Evolutionary conservation across 164 flowering plant species (phyloP).

Genomic region (Dillenia turbinata): DNA sequence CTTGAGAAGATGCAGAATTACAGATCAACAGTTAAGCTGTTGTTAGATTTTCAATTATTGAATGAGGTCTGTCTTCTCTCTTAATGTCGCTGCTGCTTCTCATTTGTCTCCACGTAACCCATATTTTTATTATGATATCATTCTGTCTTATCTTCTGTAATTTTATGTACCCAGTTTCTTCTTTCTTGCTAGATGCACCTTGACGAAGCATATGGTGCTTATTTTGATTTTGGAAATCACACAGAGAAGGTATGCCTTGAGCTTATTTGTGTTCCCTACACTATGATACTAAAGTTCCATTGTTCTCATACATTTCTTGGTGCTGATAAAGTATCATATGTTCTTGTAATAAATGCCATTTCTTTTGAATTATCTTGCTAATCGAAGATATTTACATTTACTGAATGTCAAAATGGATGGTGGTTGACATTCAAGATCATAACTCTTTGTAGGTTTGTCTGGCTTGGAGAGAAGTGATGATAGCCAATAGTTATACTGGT

Average conservation of each 20-base stretch:
- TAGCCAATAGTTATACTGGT: constrained; percentile 30
- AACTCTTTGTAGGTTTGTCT: no score
- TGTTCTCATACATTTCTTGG: not conserved
- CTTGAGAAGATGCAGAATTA: constrained; percentile 53
- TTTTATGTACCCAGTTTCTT: not conserved
- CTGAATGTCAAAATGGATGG: not conserved
- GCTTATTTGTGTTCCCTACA: not conserved
- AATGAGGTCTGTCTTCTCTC: constrained; percentile 53
- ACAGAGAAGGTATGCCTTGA: constrained; percentile 39
- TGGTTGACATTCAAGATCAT: not conserved
- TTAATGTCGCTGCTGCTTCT: not conserved
- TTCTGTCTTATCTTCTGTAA: not conserved
- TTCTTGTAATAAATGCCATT: not conserved
- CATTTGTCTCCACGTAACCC: not conserved
- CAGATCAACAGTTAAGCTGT: constrained; percentile 44
- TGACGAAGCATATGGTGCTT: constrained; percentile 67
- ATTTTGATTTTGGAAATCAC: constrained; percentile 92
- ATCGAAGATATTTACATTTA: not conserved
- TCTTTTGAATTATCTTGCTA: not conserved
- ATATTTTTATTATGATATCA: not conserved
- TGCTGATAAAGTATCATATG: not conserved
- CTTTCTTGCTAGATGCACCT: constrained; percentile 66
- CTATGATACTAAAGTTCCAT: no score
- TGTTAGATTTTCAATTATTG: constrained; percentile 70
- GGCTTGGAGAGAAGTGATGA: constrained; percentile 51